Evolutionary conservation across 169 alveolate genomes (phyloP).

Genomic region (Plasmodium sp.): DNA sequence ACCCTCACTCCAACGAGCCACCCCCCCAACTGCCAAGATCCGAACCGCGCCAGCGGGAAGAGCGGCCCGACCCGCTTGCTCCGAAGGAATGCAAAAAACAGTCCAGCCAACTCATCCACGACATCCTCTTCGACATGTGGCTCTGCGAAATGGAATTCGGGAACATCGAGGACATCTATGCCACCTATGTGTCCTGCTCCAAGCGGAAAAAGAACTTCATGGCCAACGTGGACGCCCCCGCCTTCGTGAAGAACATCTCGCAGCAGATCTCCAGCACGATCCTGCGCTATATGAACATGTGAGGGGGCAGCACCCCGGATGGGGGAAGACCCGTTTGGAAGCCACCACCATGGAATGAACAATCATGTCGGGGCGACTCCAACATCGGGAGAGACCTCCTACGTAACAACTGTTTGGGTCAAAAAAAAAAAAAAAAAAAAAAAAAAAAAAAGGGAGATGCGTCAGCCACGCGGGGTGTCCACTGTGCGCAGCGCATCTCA

Average conservation of each 20-base stretch:
- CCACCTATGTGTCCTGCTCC: constrained; percentile 1
- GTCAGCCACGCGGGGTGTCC: not conserved
- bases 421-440: too few relatives aligned
- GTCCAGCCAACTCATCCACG: constrained; percentile 6
- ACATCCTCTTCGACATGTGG: constrained; percentile 48
- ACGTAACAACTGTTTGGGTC: not conserved
- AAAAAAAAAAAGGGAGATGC: not conserved
- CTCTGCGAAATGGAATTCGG: constrained; percentile 57
- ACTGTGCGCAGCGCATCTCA: not conserved
- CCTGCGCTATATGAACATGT: not conserved
- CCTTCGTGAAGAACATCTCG: constrained; percentile 13
- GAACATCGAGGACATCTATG: constrained; percentile 39
- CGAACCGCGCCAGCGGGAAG: not conserved
- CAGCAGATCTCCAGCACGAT: constrained; percentile 10
- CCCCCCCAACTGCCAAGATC: not conserved
- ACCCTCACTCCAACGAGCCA: not conserved
- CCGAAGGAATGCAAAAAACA: not conserved
- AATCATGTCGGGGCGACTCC: not conserved
- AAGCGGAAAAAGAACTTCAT: not conserved
- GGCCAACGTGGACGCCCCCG: not conserved
- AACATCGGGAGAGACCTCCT: not conserved
- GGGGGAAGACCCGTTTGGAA: not conserved
- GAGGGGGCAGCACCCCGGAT: not conserved
- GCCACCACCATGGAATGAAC: not conserved
- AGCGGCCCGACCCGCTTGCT: too few relatives aligned